These are phyloP conservation scores for Podaxis carcinomalis DNA, from an alignment of 768 basidiomycete species.

Conservation along the genomic window DNA sequence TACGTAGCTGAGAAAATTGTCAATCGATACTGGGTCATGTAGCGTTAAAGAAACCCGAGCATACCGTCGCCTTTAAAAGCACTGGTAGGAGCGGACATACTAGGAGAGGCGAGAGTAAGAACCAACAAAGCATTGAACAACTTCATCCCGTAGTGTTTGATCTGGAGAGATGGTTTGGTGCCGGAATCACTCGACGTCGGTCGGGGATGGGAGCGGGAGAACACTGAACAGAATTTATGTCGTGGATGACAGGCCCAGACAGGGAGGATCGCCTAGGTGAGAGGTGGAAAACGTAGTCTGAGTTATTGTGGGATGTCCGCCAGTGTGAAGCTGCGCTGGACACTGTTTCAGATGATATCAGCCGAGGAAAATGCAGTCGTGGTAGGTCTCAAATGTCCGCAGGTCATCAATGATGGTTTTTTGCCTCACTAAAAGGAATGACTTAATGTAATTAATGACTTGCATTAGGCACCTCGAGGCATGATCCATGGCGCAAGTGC, in stretches of 20 bases:
- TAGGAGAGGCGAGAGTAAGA: neutral
- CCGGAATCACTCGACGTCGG: neutral
- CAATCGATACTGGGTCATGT: neutral
- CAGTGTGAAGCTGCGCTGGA: neutral
- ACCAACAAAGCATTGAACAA: neutral
- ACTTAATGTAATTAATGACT: neutral
- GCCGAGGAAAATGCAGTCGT: neutral
- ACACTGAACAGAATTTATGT: neutral
- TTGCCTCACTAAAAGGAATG: neutral
- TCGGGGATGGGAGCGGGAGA: neutral
- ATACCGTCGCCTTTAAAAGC: conserved; percentile 6
- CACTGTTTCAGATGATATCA: neutral
- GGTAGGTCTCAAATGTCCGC: neutral
- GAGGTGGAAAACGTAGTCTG: neutral
- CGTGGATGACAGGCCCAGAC: neutral
- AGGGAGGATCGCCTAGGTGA: neutral
- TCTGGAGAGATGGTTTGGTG: neutral
- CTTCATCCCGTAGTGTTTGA: neutral
- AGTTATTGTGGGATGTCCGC: neutral
- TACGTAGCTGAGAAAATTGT: neutral
- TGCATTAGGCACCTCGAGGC: neutral
- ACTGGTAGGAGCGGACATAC: neutral
- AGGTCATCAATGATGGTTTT: neutral
- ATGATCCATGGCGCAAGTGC: neutral
- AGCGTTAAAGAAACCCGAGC: neutral